phyloP scores from a whole-genome alignment of 202 grass and related monocot species.

The Digitaria exilis region DNA sequence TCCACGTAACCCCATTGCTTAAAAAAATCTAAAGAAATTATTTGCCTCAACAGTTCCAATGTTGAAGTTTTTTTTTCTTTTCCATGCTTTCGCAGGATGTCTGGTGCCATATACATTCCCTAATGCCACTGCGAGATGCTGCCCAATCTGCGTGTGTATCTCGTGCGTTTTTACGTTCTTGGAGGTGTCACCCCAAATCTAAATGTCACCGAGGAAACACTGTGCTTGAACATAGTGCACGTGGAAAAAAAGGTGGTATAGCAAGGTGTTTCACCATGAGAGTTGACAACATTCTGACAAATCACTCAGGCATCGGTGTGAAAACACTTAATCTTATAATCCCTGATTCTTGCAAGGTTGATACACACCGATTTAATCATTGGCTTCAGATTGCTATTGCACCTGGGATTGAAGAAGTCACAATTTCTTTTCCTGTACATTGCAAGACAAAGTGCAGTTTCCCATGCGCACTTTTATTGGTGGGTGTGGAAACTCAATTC shows the following conservation, averaged over 20 bases:
- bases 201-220: background rate
- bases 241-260: background rate
- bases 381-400: background rate
- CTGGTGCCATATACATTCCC: constrained; percentile 10
- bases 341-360: background rate
- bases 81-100: background rate
- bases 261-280: background rate
- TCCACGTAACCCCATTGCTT: background rate
- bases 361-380: background rate
- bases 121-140: constrained; percentile 1
- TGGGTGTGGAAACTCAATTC: no score
- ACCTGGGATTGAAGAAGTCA: background rate
- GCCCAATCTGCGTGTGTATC: background rate
- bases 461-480: background rate
- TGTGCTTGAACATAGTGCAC: background rate
- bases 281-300: background rate
- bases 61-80: background rate
- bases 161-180: background rate
- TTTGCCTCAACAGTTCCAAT: background rate
- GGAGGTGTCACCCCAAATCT: constrained; percentile 3
- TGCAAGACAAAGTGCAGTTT: background rate
- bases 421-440: background rate
- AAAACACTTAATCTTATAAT: background rate
- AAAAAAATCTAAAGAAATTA: background rate
- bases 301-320: background rate